Conservation (phyloP, 1,284 basidiomycete genomes). For the Mycosarcoma mackinlayi region DNA sequence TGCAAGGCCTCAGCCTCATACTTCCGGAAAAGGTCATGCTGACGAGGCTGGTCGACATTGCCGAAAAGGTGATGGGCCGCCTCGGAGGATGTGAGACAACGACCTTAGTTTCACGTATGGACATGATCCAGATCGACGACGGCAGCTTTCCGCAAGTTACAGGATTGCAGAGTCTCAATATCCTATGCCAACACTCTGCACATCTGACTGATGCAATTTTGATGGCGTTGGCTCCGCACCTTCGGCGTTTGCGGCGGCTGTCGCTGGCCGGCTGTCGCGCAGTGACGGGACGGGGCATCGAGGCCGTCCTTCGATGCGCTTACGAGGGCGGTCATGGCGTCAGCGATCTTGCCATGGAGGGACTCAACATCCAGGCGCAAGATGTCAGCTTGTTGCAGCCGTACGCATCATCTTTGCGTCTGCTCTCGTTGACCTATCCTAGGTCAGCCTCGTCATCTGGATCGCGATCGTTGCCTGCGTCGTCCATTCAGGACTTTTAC, state of each 20-base stretch:
- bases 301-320: slow-evolving; percentile 37
- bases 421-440: slow-evolving; percentile 58
- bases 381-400: slow-evolving; percentile 32
- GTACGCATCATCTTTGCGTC: slow-evolving; percentile 18
- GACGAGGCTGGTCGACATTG: slow-evolving; percentile 36
- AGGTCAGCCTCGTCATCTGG: slow-evolving; percentile 36
- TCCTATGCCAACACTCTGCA: slow-evolving; percentile 54
- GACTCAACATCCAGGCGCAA: slow-evolving; percentile 43
- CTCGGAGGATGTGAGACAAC: neutral
- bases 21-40: slow-evolving; percentile 43
- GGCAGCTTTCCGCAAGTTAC: neutral
- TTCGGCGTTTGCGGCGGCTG: slow-evolving; percentile 42
- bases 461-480: slow-evolving; percentile 26
- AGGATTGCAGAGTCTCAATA: slow-evolving; percentile 42
- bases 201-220: slow-evolving; percentile 53
- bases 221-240: slow-evolving; percentile 39
- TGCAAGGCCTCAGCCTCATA: slow-evolving; percentile 41
- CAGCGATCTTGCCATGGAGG: slow-evolving; percentile 57
- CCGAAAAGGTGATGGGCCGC: slow-evolving; percentile 22
- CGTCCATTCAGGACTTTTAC: slow-evolving; percentile 44
- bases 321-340: slow-evolving; percentile 18
- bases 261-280: slow-evolving; percentile 60
- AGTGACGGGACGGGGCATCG: slow-evolving; percentile 53
- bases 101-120: slow-evolving; percentile 4
- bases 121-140: slow-evolving; percentile 2